These are phyloP conservation scores for Phyllostachys edulis DNA, from an alignment of 176 grass and related monocot species.

Conservation along the genomic window DNA sequence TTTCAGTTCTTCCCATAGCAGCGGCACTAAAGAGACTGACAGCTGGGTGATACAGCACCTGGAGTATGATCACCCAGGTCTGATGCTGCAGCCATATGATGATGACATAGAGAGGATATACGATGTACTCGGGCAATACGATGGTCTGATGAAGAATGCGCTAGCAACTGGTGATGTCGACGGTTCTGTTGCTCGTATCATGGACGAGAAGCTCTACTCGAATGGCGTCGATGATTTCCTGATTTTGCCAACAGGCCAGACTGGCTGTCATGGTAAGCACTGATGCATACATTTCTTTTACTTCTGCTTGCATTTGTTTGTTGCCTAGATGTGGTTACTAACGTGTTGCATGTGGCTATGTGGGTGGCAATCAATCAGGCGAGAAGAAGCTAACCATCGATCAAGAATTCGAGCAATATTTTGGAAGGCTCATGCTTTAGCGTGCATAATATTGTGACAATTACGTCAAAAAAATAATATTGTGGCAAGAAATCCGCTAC, in stretches of 20 bases:
- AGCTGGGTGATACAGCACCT: slow-evolving; percentile 27
- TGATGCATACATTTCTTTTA: not conserved
- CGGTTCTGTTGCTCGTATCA: slow-evolving; percentile 29
- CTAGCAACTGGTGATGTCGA: slow-evolving; percentile 22
- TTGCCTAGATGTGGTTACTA: slow-evolving; percentile 15
- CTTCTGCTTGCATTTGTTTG: not conserved
- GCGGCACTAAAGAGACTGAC: slow-evolving; percentile 31
- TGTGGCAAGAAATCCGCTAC: not conserved
- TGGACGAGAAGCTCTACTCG: slow-evolving; percentile 50
- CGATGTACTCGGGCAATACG: slow-evolving; percentile 37
- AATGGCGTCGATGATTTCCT: slow-evolving; percentile 49
- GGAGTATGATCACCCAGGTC: slow-evolving; percentile 28
- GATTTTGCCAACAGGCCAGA: slow-evolving; percentile 29
- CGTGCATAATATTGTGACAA: not conserved
- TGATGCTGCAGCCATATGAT: slow-evolving; percentile 19
- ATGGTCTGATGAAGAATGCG: slow-evolving; percentile 33
- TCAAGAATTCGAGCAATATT: slow-evolving; percentile 87
- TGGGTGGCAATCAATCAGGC: slow-evolving; percentile 35
- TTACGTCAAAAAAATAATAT: too few relatives aligned
- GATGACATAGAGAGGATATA: slow-evolving; percentile 32
- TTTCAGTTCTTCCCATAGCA: slow-evolving; percentile 38
- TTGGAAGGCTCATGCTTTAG: slow-evolving; percentile 82
- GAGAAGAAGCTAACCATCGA: slow-evolving; percentile 62
- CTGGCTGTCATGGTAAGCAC: slow-evolving; percentile 41
- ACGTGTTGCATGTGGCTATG: not conserved